Conservation (phyloP, 306 rosid species). For the Vigna hirtella region DNA sequence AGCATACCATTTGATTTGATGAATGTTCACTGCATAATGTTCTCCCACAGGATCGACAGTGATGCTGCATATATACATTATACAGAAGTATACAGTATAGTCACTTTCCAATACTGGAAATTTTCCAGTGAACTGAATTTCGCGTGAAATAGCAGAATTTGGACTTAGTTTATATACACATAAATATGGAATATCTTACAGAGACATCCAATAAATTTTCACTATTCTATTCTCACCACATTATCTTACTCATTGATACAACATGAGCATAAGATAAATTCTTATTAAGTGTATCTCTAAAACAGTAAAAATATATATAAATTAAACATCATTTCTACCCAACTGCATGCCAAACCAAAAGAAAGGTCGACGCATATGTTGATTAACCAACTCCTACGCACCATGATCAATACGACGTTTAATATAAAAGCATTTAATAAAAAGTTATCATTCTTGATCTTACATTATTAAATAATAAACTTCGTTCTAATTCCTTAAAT, state of each 20-base stretch:
- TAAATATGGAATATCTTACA: background rate
- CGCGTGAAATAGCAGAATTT: conserved; percentile 8
- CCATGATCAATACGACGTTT: background rate
- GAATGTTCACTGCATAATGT: conserved; percentile 95
- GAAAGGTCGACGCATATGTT: background rate
- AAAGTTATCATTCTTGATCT: background rate
- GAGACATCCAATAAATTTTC: background rate
- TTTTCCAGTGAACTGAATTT: conserved; percentile 19
- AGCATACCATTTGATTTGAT: conserved; percentile 72
- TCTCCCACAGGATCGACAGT: conserved; percentile 94
- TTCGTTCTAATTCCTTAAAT: background rate
- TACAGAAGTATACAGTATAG: conserved; percentile 21
- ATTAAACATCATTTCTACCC: background rate
- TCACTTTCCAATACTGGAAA: conserved; percentile 33
- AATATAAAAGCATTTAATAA: background rate
- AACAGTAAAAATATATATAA: background rate
- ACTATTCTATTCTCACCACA: background rate
- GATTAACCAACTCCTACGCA: background rate
- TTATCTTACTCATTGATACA: background rate
- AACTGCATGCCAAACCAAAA: background rate
- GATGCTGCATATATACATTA: conserved; percentile 73
- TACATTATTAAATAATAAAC: conserved; percentile 4
- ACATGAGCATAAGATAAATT: background rate
- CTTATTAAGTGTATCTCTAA: background rate
- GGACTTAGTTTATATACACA: background rate